Evolutionary conservation across 73 alveolate genomes (phyloP).

Genomic region (Breviolum minutum): DNA sequence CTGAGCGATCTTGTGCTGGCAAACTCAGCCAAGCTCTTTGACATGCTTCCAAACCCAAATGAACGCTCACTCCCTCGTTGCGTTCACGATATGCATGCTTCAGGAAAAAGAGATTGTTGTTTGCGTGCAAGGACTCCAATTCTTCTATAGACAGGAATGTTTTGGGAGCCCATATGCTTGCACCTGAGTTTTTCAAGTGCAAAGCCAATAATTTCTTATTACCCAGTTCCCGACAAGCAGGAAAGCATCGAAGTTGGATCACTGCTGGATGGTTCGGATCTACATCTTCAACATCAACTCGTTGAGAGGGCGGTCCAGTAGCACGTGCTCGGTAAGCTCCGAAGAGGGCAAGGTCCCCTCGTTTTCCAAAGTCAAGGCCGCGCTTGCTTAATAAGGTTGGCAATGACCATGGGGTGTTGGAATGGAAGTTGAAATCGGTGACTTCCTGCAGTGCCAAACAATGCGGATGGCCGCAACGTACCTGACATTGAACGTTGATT

Average conservation of each 20-base stretch:
- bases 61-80: constrained; percentile 68
- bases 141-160: constrained; percentile 2
- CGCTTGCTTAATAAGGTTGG: constrained; percentile 17
- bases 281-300: background rate
- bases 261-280: constrained; percentile 12
- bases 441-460: constrained; percentile 44
- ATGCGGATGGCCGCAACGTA: background rate
- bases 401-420: constrained; percentile 64
- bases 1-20: constrained; percentile 8
- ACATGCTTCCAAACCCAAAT: constrained; percentile 38
- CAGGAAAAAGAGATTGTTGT: background rate
- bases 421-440: background rate
- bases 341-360: constrained; percentile 35
- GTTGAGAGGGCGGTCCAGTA: constrained; percentile 70
- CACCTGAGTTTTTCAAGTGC: background rate
- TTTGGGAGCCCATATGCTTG: constrained; percentile 18
- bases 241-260: constrained; percentile 5
- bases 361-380: constrained; percentile 12
- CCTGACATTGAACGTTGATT: background rate
- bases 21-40: constrained; percentile 28
- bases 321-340: constrained; percentile 34
- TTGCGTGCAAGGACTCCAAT: background rate
- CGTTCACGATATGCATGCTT: constrained; percentile 57
- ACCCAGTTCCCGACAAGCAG: constrained; percentile 21
- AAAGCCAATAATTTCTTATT: constrained; percentile 61